Evolutionary conservation across 306 rosid species (phyloP).

Genomic region (Gillenia trifoliata): DNA sequence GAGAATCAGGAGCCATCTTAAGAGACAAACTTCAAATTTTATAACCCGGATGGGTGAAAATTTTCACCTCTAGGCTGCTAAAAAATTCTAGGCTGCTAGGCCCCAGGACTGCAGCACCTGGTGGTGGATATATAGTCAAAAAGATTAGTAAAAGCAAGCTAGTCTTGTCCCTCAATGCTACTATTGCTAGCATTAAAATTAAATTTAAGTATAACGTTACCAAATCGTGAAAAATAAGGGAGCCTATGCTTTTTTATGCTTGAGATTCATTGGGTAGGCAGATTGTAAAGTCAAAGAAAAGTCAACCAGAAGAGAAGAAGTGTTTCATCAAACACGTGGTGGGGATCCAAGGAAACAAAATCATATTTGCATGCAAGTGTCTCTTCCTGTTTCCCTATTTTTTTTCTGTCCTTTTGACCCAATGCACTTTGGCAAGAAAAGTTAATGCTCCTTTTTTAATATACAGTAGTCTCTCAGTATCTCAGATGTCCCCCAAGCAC

Average conservation of each 20-base stretch:
- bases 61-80: not conserved
- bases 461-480: not conserved
- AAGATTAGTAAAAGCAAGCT: not conserved
- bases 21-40: not conserved
- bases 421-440: slow-evolving; percentile 18
- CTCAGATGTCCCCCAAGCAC: not conserved
- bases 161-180: not conserved
- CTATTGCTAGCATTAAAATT: not conserved
- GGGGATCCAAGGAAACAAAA: slow-evolving; percentile 61
- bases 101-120: not conserved
- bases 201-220: not conserved
- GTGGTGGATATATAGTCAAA: not conserved
- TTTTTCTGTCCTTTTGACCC: slow-evolving; percentile 10
- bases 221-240: slow-evolving; percentile 16
- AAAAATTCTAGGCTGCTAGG: not conserved
- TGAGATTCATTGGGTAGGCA: not conserved
- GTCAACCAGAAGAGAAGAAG: slow-evolving; percentile 17
- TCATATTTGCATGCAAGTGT: slow-evolving; percentile 32
- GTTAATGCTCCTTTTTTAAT: slow-evolving; percentile 9
- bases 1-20: not conserved
- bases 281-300: slow-evolving; percentile 6
- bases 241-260: slow-evolving; percentile 17
- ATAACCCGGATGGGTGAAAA: not conserved
- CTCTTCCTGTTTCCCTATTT: slow-evolving; percentile 4
- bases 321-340: slow-evolving; percentile 9